Base-by-base conservation (phyloP, 495 filamentous ascomycete species). In the Penicillium turbatum region DNA sequence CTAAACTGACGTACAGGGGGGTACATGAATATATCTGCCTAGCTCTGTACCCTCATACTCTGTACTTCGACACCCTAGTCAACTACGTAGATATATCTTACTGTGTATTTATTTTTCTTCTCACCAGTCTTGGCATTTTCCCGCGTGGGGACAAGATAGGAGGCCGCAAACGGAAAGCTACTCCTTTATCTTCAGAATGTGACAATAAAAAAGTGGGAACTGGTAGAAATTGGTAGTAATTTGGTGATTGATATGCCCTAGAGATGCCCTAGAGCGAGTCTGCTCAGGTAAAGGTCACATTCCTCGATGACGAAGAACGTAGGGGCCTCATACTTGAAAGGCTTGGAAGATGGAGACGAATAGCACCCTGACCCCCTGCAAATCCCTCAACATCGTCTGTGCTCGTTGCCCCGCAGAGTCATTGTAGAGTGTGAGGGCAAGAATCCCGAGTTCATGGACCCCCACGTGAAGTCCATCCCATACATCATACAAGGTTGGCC, bases 121-220 rank as follows among this genome's bases (percentile, higher is more conserved):
- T 24, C 21, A 24, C 15, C 27, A 12, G 48, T 21, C 60, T 63
- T 63, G 57, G 60, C 60, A 53, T 45, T 34, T 21, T 56, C 47
- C 57, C 60, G 60, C 47, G 53, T 53, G 46, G 50, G 53, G 48
- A 53, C 43, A 32, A 21, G 46, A 42, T 41, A 15, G 47, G 41
- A 44, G 27, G 52, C 60, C 34, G 53, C 50, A 60, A 60, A 57
- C 60, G 57, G 47, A 10, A 48, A 12, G 21, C 30, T 40, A 50
- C 36, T 40, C 36, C 19, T 54, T 17, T n/a, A 40, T 17, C 21
- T 24, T 4, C 19, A 29, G 34, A 44, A 51, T 32, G n/a, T 35
- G 48, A 54, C 17, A 34, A 44, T 17, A 12, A 35, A 1, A 17
- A 16, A 47, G 10, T 34, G 29, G 16, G 8, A 31, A 34, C 34